phyloP scores from a whole-genome alignment of 345 rosid genomes.

The Pistacia integerrima region DNA sequence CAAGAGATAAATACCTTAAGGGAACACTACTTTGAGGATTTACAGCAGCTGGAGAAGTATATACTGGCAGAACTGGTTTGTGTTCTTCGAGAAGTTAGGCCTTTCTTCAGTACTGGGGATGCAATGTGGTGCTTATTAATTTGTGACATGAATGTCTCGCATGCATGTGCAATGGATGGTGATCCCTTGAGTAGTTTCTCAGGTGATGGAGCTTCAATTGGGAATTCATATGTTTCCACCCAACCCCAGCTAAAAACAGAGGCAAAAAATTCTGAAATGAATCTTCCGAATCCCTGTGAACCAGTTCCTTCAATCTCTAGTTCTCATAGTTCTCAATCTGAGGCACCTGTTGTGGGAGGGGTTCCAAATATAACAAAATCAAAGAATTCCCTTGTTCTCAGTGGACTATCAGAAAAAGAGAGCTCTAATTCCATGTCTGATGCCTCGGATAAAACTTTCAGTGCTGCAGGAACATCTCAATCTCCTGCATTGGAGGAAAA shows the following conservation, averaged over 20 bases:
- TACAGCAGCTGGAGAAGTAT: conserved; percentile 77
- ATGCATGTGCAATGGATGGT: conserved; percentile 89
- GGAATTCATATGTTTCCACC: conserved; percentile 28
- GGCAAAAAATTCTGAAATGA: conserved; percentile 45
- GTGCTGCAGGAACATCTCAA: conserved; percentile 49
- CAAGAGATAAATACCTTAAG: conserved; percentile 47
- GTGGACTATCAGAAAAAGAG: conserved; percentile 53
- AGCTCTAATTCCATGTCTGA: conserved; percentile 39
- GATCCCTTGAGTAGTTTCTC: conserved; percentile 51
- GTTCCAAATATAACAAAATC: conserved; percentile 40
- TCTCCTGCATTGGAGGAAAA: conserved; percentile 62
- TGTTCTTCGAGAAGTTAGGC: conserved; percentile 78
- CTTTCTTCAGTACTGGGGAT: conserved; percentile 86
- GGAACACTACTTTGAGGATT: conserved; percentile 59
- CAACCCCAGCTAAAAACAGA: conserved; percentile 44
- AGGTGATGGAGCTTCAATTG: conserved; percentile 39
- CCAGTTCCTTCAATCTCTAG: conserved; percentile 44
- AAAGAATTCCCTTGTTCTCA: conserved; percentile 40
- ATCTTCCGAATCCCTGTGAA: conserved; percentile 47
- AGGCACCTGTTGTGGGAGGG: conserved; percentile 38
- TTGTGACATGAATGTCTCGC: conserved; percentile 93
- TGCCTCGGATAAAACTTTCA: conserved; percentile 49
- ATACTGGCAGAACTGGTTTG: conserved; percentile 86
- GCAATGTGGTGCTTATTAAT: conserved; percentile 98
- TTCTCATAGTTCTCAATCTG: conserved; percentile 44